Evolutionary conservation across 2,329 filamentous ascomycete genomes (phyloP), one percentile per base, ranked within the genome.

Genomic region (Beauveria asiatica): DNA sequence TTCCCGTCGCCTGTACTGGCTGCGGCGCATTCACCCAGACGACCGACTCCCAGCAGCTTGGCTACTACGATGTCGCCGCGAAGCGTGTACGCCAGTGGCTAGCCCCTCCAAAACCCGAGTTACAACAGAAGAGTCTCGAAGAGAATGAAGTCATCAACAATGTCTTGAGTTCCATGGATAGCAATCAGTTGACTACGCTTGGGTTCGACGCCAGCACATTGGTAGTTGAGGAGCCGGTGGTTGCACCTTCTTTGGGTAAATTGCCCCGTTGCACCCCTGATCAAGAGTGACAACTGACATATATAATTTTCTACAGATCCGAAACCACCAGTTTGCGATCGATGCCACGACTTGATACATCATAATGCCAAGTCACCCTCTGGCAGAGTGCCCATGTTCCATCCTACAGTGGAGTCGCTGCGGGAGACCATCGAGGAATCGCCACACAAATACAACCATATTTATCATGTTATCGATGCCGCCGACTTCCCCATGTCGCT

Each of bases 401-500:
- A 96, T 69, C 94, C 94, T 0, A 87, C 87, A 1, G 81, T 97
- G 64, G 83, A 91, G 48, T 86, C 90, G 2, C 85, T 99, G 57
- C 85, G 86, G 65, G 87, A 91, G 64, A 96, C 92, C 17, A 88
- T 99, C 57, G 82, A 87, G 57, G 90, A 96, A 72, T 96, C 93
- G 1, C 92, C 92, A 0, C 87, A 95, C 74, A 89, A 89, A 70
- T 84, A 89, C 70, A 97, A 99, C 68, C 90, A 97, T 73, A 87
- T 99, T 63, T 99, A 97, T 71, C 94, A 99, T 73, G 81, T 99
- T 27, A 78, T 99, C 23, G 94, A 99, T 69, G 93, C 94, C 3
- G 94, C 92, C 62, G 94, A 99, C 73, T 97, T 99, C 65, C 94
- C 94, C 21, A 89, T 99, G 83, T 97, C 94, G 1, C 75, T 99